Evolutionary conservation across 805 yeast genomes (phyloP), one percentile per base, ranked within the genome.

Genomic region (Diddensiella santjacobensis): DNA sequence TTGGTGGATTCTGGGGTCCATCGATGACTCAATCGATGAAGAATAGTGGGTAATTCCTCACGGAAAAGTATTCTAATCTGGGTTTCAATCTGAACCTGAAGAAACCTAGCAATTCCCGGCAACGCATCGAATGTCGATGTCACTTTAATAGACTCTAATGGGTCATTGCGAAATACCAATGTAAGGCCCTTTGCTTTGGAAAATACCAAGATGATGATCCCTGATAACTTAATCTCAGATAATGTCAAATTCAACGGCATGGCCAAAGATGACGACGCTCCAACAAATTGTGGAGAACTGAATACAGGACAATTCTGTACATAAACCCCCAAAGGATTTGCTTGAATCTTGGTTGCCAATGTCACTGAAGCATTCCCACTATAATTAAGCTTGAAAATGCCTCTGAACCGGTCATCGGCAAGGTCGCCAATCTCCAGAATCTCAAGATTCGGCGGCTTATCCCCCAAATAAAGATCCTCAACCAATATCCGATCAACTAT

Each of bases 51-150:
- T 46, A 88, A 72, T 45, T 87, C 84, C 61, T 88, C 96, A 52
- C 93, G 73, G 67, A 88, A 88, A 52, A 88, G 70, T 44, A 83
- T 87, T 45, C 95, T 70, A 29, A 88, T 81, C 63, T 86, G 93
- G 46, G 72, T 75, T 62, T 88, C 96, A 51, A 88, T 88, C 62
- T 87, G 93, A 40, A 78, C 77, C 61, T 88, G 96, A 52, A 88
- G 67, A 56, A 87, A 85, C 50, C 80, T 77, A n/a, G 95, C 93
- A 57, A 88, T 78, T 1, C 89, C 89, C 44, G 84, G 84, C 39
- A 88, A 84, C 36, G 81, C 79, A 67, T 88, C 95, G 65, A 88
- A 88, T n/a, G 95, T 83, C 3, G 95, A 85, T 53, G 82, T 79
- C 11, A 88, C 95, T 57, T 80, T 81, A 53, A 88, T 87, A 18